phyloP scores from a whole-genome alignment of 2,329 filamentous ascomycete genomes.

The Phialocephala subalpina region DNA sequence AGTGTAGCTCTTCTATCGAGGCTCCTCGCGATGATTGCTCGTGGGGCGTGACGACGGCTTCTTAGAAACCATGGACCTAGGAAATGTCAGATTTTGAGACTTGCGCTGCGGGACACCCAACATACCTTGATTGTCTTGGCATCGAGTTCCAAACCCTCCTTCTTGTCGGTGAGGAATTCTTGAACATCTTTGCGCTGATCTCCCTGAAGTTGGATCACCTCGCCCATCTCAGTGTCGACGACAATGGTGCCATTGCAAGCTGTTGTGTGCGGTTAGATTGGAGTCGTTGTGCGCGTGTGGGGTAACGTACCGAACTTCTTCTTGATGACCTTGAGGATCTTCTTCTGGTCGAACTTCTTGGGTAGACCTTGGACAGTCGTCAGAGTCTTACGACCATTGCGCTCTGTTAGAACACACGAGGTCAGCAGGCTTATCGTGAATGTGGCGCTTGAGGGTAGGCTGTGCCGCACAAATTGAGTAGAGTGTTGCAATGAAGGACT shows the following conservation, averaged over 20 bases:
- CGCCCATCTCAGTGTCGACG: conserved; percentile 93
- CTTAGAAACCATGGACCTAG: conserved; percentile 70
- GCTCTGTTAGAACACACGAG: conserved; percentile 67
- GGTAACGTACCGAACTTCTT: conserved; percentile 89
- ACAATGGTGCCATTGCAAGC: conserved; percentile 99
- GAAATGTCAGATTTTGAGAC: neutral
- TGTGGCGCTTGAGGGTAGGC: conserved; percentile 28
- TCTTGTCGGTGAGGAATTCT: conserved; percentile 96
- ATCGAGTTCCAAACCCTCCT: conserved; percentile 92
- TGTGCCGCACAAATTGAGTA: conserved; percentile 14
- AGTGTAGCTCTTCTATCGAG: conserved; percentile 42
- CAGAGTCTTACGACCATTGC: conserved; percentile 99
- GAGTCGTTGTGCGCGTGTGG: neutral
- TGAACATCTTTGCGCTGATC: conserved; percentile 99
- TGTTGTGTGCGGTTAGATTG: conserved; percentile 44
- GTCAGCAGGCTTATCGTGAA: conserved; percentile 50
- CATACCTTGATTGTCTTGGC: conserved; percentile 94
- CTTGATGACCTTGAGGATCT: conserved; percentile 99
- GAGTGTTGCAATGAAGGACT: conserved; percentile 48
- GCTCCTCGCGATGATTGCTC: conserved; percentile 41
- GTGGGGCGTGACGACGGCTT: conserved; percentile 45
- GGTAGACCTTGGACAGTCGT: conserved; percentile 99
- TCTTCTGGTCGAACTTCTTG: conserved; percentile 99
- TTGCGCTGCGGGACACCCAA: neutral
- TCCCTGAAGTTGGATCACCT: conserved; percentile 99